phyloP scores from a whole-genome alignment of 1,284 basidiomycete genomes.

The Cutaneotrichosporon cyanovorans region DNA sequence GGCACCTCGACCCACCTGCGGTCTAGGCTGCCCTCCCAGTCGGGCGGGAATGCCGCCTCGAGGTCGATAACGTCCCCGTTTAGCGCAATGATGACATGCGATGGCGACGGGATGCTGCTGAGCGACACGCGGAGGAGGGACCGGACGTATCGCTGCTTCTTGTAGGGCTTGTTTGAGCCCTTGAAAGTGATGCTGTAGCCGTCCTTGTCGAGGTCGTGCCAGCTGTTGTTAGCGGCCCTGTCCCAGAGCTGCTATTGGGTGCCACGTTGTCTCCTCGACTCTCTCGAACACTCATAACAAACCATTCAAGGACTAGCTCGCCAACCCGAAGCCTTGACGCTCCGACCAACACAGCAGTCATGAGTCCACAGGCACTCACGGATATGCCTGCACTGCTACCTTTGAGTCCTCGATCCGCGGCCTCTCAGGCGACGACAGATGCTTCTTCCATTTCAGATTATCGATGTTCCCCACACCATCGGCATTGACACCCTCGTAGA shows the following conservation, averaged over 20 bases:
- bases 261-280: too few species aligned
- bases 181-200: slow-evolving; percentile 50
- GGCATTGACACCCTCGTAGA: slow-evolving; percentile 68
- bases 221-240: slow-evolving; percentile 15
- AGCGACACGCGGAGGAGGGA: slow-evolving; percentile 66
- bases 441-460: slow-evolving; percentile 60
- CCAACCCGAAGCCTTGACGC: too few species aligned
- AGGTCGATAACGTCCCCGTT: slow-evolving; percentile 49
- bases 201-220: slow-evolving; percentile 53
- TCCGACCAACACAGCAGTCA: too few species aligned
- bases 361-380: too few species aligned
- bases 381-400: slow-evolving; percentile 67
- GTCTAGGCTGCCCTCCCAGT: slow-evolving; percentile 35
- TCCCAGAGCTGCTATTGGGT: too few species aligned
- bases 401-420: slow-evolving; percentile 59
- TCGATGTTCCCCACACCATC: slow-evolving; percentile 24
- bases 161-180: slow-evolving; percentile 1
- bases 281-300: too few species aligned
- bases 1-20: slow-evolving; percentile 41
- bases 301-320: too few species aligned
- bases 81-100: slow-evolving; percentile 56
- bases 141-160: slow-evolving; percentile 53
- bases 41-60: slow-evolving; percentile 18
- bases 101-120: slow-evolving; percentile 58
- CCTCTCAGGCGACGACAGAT: slow-evolving; percentile 52